Percentiles rank a stretch among this genome's conserved stretches.
Conservation (phyloP, 495 filamentous ascomycete species). For the Polyplosphaeria fusca region DNA sequence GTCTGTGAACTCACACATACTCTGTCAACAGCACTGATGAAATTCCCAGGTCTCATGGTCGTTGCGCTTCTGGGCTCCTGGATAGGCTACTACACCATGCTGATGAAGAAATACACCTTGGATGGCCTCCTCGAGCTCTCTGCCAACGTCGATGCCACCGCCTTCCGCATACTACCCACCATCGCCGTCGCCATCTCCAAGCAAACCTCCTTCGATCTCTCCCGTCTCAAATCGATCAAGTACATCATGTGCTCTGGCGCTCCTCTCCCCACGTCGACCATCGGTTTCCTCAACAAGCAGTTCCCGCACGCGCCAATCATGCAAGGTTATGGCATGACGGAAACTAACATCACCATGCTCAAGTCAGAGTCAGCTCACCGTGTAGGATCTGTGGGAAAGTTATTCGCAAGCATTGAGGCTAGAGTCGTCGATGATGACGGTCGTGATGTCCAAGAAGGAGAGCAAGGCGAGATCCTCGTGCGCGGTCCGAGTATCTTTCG, state of each 20-base stretch:
- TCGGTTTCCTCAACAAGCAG: neutral
- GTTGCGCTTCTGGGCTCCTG: slow-evolving; percentile 10
- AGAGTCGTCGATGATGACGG: slow-evolving; percentile 15
- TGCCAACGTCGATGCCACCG: neutral
- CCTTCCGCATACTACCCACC: slow-evolving; percentile 9
- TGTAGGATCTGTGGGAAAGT: slow-evolving; percentile 1
- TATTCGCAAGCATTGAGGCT: slow-evolving; percentile 5
- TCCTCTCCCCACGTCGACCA: slow-evolving; percentile 4
- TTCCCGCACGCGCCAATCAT: slow-evolving; percentile 9
- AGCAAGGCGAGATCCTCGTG: slow-evolving; percentile 17
- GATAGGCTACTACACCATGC: slow-evolving; percentile 10
- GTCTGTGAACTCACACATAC: no score
- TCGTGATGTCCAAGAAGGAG: slow-evolving; percentile 1
- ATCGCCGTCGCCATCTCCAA: slow-evolving; percentile 18
- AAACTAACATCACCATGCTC: slow-evolving; percentile 8
- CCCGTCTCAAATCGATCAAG: slow-evolving; percentile 1
- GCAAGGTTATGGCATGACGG: slow-evolving; percentile 22
- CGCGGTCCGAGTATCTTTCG: slow-evolving; percentile 7
- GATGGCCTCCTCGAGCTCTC: slow-evolving; percentile 3
- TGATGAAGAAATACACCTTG: slow-evolving; percentile 14
- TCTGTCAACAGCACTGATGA: no score
- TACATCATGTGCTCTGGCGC: slow-evolving; percentile 21
- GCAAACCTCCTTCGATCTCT: neutral
- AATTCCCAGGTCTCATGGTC: no score
- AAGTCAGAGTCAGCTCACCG: slow-evolving; percentile 6